Percentiles rank a stretch among this genome's conserved stretches.
Conservation (phyloP, 345 rosid genomes). For the Erucastrum elatum region DNA sequence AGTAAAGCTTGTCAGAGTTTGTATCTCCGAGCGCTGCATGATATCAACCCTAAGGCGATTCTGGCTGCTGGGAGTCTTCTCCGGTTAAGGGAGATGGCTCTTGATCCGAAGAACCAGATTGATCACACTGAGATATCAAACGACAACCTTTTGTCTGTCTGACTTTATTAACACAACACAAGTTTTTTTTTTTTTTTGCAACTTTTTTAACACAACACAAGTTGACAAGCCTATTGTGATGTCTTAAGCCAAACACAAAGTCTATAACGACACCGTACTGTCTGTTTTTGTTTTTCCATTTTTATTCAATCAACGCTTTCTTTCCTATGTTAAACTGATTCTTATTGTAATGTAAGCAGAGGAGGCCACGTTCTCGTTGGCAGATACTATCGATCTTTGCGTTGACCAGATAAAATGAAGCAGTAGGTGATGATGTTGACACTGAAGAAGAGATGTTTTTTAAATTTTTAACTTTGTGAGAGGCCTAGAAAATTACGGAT, state of each 20-base stretch:
- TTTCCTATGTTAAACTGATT: not conserved
- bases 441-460: too few relatives aligned
- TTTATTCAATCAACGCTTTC: not conserved
- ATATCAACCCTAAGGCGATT: conserved; percentile 67
- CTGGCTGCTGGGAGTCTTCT: conserved; percentile 71
- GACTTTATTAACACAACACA: not conserved
- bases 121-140: conserved; percentile 63
- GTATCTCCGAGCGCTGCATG: conserved; percentile 59
- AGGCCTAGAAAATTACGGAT: too few relatives aligned
- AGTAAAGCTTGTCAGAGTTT: conserved; percentile 56
- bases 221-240: too few relatives aligned
- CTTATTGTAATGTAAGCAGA: conserved; percentile 15
- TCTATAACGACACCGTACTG: too few relatives aligned
- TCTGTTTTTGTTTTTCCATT: not conserved
- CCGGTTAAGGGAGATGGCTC: conserved; percentile 48
- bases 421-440: not conserved
- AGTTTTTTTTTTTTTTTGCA: too few relatives aligned
- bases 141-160: conserved; percentile 20
- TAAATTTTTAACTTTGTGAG: too few relatives aligned
- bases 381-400: not conserved
- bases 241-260: too few relatives aligned
- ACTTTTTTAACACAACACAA: too few relatives aligned
- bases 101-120: conserved; percentile 43
- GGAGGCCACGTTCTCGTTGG: conserved; percentile 14
- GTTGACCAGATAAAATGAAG: not conserved